Evolutionary conservation across 768 basidiomycete species (phyloP).

Genomic region (Russula sp.): DNA sequence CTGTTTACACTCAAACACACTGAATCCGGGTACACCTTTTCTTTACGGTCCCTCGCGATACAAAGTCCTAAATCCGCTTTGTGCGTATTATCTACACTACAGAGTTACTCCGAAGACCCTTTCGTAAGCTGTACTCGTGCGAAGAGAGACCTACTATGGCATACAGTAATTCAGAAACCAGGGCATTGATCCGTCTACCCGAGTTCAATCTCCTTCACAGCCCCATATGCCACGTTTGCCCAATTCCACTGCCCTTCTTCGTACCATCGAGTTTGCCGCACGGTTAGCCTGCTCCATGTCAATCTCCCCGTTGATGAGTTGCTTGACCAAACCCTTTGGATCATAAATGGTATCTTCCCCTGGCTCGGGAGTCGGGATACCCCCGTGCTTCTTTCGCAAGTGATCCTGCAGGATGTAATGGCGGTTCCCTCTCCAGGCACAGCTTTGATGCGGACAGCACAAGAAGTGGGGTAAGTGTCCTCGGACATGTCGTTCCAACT

Average conservation of each 20-base stretch:
- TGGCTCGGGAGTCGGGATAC: background rate
- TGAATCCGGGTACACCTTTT: too few relatives aligned
- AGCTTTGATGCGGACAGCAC: background rate
- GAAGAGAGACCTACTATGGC: background rate
- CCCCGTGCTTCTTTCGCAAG: background rate
- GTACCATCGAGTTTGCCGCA: background rate
- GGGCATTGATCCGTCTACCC: background rate
- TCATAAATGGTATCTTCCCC: background rate
- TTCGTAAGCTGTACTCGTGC: background rate
- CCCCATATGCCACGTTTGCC: background rate
- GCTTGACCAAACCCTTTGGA: background rate
- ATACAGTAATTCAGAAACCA: background rate
- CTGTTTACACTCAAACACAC: too few relatives aligned
- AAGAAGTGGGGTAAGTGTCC: background rate
- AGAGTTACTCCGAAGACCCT: background rate
- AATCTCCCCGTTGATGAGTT: constrained; percentile 1
- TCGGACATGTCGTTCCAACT: constrained; percentile 1
- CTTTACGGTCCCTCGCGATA: background rate
- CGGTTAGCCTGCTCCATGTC: background rate
- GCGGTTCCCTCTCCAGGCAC: background rate
- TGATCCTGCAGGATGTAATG: background rate
- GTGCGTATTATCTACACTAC: background rate
- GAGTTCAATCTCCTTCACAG: background rate
- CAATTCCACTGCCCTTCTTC: background rate
- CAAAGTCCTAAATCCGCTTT: background rate